Evolutionary conservation across 2,329 filamentous ascomycete species (phyloP).

Genomic region (Fusarium beomiforme): DNA sequence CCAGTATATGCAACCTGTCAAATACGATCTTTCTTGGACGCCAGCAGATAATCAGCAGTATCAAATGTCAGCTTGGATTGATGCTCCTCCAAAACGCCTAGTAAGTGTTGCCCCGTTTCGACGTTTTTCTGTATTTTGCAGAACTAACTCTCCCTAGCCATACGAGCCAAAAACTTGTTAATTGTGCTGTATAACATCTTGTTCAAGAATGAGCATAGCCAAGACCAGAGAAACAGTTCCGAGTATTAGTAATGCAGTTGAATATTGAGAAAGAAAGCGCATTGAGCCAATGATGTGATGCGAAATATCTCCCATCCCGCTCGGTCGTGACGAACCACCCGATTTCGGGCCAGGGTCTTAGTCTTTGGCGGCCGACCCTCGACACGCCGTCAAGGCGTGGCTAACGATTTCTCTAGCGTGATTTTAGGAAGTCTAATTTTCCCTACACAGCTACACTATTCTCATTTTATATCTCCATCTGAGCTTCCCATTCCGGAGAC

Average conservation of each 20-base stretch:
- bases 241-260: too few relatives aligned
- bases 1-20: not conserved
- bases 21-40: not conserved
- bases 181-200: too few relatives aligned
- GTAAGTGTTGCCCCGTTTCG: not conserved
- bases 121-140: too few relatives aligned
- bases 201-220: too few relatives aligned
- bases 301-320: not conserved
- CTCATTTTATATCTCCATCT: not conserved
- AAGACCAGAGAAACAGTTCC: too few relatives aligned
- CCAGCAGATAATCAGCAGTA: not conserved
- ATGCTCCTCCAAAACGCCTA: not conserved
- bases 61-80: not conserved
- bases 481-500: not conserved
- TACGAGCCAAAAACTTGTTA: not conserved
- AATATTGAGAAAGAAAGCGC: too few relatives aligned
- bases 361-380: not conserved
- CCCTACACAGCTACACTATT: too few relatives aligned
- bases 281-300: fast-evolving
- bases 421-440: too few relatives aligned
- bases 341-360: not conserved
- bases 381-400: too few relatives aligned
- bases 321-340: not conserved
- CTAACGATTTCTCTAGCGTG: not conserved
- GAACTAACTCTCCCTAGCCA: not conserved